phyloP scores from a whole-genome alignment of 345 rosid genomes.

The Citrus unshiu region DNA sequence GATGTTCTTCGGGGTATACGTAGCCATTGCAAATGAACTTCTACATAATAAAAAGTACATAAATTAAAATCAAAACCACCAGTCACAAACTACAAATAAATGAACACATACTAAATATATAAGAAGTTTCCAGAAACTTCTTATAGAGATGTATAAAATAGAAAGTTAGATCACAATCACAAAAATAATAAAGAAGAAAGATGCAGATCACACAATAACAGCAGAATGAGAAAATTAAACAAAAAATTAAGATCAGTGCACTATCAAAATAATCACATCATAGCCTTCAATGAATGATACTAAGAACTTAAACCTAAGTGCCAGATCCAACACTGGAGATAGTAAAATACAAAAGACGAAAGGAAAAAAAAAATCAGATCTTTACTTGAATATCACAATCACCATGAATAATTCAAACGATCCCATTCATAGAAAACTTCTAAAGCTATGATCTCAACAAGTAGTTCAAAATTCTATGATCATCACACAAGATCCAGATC shows the following conservation, averaged over 20 bases:
- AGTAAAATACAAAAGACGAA: neutral
- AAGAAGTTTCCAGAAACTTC: neutral
- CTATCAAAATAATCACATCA: neutral
- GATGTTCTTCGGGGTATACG: constrained; percentile 56
- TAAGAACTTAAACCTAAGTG: neutral
- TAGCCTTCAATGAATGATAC: neutral
- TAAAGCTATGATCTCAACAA: neutral
- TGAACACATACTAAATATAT: neutral
- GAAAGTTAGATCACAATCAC: neutral
- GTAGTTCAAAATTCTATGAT: neutral
- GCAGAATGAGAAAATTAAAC: neutral
- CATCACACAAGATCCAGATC: constrained; percentile 14
- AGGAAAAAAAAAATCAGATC: neutral
- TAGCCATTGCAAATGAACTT: constrained; percentile 23
- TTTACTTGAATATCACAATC: neutral
- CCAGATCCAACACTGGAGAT: constrained; percentile 2
- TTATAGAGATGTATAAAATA: neutral
- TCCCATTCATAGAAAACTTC: neutral
- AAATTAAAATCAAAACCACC: neutral
- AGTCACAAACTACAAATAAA: neutral
- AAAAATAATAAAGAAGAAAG: neutral
- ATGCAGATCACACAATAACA: neutral
- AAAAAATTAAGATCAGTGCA: neutral
- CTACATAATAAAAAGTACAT: neutral
- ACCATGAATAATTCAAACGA: neutral